phyloP scores from a whole-genome alignment of 2,329 filamentous ascomycete species.

The Aspergillus awamori region DNA sequence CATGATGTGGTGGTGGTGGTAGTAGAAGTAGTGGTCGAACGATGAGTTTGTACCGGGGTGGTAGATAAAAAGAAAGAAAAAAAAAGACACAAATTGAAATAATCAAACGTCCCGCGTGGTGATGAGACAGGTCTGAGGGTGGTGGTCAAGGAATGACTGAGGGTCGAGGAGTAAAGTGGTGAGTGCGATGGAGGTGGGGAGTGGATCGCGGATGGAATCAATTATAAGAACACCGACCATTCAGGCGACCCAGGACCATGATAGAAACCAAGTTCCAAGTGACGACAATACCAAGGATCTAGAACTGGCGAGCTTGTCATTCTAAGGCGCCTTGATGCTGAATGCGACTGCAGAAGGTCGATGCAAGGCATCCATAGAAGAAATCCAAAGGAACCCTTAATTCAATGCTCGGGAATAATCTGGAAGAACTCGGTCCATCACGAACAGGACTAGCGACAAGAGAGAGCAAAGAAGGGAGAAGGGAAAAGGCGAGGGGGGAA shows the following conservation, averaged over 20 bases:
- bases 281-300: not conserved
- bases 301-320: not conserved
- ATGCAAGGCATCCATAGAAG: conserved; percentile 14
- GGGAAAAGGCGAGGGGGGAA: not conserved
- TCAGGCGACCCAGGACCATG: conserved; percentile 7
- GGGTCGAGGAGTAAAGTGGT: not conserved
- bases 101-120: conserved; percentile 6
- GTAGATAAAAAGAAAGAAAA: not conserved
- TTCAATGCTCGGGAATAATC: not conserved
- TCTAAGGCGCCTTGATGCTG: not conserved
- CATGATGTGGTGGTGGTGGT: conserved; percentile 57
- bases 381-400: not conserved
- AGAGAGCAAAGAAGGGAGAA: not conserved
- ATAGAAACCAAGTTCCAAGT: not conserved
- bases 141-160: conserved; percentile 5
- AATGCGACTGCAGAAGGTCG: not conserved
- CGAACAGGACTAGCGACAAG: conserved; percentile 1
- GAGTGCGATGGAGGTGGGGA: not conserved
- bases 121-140: not conserved
- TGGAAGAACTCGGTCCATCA: conserved; percentile 1
- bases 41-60: not conserved
- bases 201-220: conserved; percentile 1
- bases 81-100: not conserved
- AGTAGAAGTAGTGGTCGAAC: conserved; percentile 1
- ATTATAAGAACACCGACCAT: conserved; percentile 2